A percentile compares a stretch with the other conserved stretches of the same genome.
These are phyloP conservation scores for Tricholoma bakamatsutake DNA, from an alignment of 768 basidiomycete genomes.

Conservation along the genomic window DNA sequence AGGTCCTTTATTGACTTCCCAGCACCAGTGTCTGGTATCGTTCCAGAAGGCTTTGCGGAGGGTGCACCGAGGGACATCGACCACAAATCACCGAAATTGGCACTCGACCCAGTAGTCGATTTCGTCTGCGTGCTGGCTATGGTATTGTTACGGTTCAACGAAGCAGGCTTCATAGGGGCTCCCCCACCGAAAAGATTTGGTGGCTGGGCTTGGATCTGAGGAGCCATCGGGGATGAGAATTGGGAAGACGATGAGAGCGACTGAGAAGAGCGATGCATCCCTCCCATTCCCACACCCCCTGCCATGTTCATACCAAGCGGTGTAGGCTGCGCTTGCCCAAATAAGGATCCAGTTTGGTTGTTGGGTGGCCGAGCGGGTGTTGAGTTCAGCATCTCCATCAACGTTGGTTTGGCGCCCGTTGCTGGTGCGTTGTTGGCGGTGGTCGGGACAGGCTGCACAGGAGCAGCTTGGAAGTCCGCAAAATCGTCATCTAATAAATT, in stretches of 20 bases:
- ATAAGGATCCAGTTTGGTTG: constrained; percentile 13
- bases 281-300: constrained; percentile 11
- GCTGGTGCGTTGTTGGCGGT: constrained; percentile 27
- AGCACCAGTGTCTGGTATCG: constrained; percentile 16
- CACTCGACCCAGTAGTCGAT: constrained; percentile 25
- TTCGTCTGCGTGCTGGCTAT: constrained; percentile 26
- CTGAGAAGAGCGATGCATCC: constrained; percentile 30
- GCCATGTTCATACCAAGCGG: constrained; percentile 20
- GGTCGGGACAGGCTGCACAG: constrained; percentile 33
- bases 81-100: constrained; percentile 89
- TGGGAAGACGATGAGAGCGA: constrained; percentile 29
- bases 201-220: constrained; percentile 20
- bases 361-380: constrained; percentile 23
- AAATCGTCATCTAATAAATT: constrained; percentile 69
- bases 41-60: constrained; percentile 31
- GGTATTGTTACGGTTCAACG: constrained; percentile 4
- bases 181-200: constrained; percentile 23
- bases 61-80: constrained; percentile 64
- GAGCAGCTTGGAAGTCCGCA: constrained; percentile 78
- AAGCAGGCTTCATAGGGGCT: constrained; percentile 28
- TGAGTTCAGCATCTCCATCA: constrained; percentile 46
- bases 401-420: constrained; percentile 30
- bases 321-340: constrained; percentile 24
- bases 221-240: constrained; percentile 17
- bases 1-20: constrained; percentile 85